Conservation (phyloP, 495 filamentous ascomycete genomes). For the Bombardia bombarda region DNA sequence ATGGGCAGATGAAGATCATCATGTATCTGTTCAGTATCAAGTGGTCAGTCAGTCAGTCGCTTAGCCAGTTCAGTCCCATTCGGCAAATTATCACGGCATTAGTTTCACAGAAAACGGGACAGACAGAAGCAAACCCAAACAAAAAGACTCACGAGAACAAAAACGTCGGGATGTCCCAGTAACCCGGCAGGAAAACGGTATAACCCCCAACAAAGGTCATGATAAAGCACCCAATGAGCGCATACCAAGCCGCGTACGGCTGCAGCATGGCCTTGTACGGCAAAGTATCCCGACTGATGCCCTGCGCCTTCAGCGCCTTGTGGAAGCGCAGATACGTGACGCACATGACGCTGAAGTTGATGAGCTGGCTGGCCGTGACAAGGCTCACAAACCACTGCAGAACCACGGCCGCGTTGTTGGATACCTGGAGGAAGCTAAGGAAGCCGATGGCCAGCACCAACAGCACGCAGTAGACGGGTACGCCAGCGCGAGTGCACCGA, state of each 20-base stretch:
- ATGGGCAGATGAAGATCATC: slow-evolving; percentile 58
- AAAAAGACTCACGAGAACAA: slow-evolving; percentile 55
- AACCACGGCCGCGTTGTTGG: slow-evolving; percentile 57
- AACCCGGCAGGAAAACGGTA: slow-evolving; percentile 58
- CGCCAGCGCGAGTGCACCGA: slow-evolving; percentile 51
- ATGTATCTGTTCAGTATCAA: too few species aligned
- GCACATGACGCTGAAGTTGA: slow-evolving; percentile 65
- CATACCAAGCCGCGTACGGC: slow-evolving; percentile 65
- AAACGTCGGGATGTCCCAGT: slow-evolving; percentile 65
- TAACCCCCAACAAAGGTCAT: slow-evolving; percentile 76
- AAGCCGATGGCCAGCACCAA: slow-evolving; percentile 57
- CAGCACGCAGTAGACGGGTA: slow-evolving; percentile 55
- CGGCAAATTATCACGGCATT: too few species aligned
- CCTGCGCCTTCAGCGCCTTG: slow-evolving; percentile 59
- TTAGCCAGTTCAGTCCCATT: too few species aligned
- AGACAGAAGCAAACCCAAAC: not conserved
- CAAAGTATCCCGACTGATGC: slow-evolving; percentile 51
- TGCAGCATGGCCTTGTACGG: slow-evolving; percentile 61
- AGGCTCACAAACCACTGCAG: slow-evolving; percentile 69
- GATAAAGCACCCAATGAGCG: slow-evolving; percentile 47
- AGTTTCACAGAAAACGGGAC: too few species aligned
- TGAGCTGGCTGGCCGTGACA: slow-evolving; percentile 64
- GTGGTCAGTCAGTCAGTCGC: not conserved
- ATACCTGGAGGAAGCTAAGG: slow-evolving; percentile 65
- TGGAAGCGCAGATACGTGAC: slow-evolving; percentile 69